Evolutionary conservation across 179 eudicot species (phyloP).

Genomic region (Spergularia azorica): DNA sequence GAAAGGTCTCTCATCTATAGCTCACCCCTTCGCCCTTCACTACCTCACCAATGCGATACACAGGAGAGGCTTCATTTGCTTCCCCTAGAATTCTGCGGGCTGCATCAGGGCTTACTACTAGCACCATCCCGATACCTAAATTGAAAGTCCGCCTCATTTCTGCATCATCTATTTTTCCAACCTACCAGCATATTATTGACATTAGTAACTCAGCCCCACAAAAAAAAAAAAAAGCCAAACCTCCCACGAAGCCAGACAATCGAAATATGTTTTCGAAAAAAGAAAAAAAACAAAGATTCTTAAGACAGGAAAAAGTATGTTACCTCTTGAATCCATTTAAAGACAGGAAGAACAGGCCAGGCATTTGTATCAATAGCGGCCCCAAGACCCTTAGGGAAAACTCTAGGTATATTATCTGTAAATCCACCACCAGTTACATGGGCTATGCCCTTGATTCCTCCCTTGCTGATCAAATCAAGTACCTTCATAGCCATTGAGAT

Average conservation of each 20-base stretch:
- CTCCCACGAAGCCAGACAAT: not conserved
- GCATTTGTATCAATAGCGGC: slow-evolving; percentile 64
- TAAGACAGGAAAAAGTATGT: not conserved
- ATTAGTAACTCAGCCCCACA: not conserved
- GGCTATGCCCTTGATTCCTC: slow-evolving; percentile 95
- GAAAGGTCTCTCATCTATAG: slow-evolving; percentile 39
- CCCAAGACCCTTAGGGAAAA: slow-evolving; percentile 91
- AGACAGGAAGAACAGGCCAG: slow-evolving; percentile 83
- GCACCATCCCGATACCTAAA: slow-evolving; percentile 95
- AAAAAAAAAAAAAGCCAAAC: not conserved
- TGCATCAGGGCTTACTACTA: slow-evolving; percentile 71
- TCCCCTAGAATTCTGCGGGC: slow-evolving; percentile 57
- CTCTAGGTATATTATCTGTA: slow-evolving; percentile 91
- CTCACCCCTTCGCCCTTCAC: slow-evolving; percentile 71
- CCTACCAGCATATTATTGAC: slow-evolving; percentile 38
- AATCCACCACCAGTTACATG: slow-evolving; percentile 98
- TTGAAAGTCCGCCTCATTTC: slow-evolving; percentile 95
- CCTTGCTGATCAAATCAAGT: slow-evolving; percentile 72
- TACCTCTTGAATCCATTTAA: slow-evolving; percentile 97
- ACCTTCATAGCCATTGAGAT: slow-evolving; percentile 44
- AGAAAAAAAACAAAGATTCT: not conserved
- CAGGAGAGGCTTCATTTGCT: slow-evolving; percentile 34
- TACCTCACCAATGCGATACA: slow-evolving; percentile 82
- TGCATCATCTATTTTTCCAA: slow-evolving; percentile 67
- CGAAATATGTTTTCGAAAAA: not conserved